These are phyloP conservation scores for Porodaedalea pini DNA, from an alignment of 1,284 basidiomycete species.

Conservation along the genomic window DNA sequence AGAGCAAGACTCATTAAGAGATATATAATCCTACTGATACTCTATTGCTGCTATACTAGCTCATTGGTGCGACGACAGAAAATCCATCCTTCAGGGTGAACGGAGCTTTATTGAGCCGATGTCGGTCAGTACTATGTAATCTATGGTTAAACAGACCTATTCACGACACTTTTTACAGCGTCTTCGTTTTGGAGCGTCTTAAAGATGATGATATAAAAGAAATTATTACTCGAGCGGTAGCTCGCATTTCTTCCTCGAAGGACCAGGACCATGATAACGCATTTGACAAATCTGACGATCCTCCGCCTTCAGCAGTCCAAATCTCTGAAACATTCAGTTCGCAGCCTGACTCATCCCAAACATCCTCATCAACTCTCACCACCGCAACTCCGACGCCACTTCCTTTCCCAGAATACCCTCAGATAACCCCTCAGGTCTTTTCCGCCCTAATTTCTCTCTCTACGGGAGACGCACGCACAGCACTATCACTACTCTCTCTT, in stretches of 20 bases:
- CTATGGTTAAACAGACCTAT: slow-evolving; percentile 1
- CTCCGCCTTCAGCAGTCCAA: background rate
- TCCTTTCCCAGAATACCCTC: slow-evolving; percentile 36
- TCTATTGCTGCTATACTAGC: slow-evolving; percentile 34
- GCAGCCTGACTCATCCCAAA: slow-evolving; percentile 24
- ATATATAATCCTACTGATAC: slow-evolving; percentile 11
- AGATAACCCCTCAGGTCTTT: slow-evolving; percentile 47
- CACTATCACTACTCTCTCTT: slow-evolving; percentile 64
- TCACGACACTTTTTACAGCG: slow-evolving; percentile 36
- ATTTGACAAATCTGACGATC: slow-evolving; percentile 19
- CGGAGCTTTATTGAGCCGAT: slow-evolving; percentile 75
- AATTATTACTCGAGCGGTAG: slow-evolving; percentile 51
- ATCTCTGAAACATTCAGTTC: slow-evolving; percentile 17
- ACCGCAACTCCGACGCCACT: slow-evolving; percentile 16
- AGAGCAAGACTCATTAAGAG: slow-evolving; percentile 20
- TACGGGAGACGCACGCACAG: slow-evolving; percentile 68
- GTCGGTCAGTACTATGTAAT: slow-evolving; percentile 51
- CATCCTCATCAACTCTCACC: slow-evolving; percentile 23
- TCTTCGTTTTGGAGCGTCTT: slow-evolving; percentile 62
- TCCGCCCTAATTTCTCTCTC: slow-evolving; percentile 54
- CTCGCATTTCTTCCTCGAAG: slow-evolving; percentile 34
- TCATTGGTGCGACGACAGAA: slow-evolving; percentile 89
- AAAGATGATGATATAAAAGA: slow-evolving; percentile 52
- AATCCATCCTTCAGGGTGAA: slow-evolving; percentile 88
- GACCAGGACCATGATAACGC: slow-evolving; percentile 22